Conservation (phyloP, 2,329 filamentous ascomycete species). For the Tolypocladium nubicola region DNA sequence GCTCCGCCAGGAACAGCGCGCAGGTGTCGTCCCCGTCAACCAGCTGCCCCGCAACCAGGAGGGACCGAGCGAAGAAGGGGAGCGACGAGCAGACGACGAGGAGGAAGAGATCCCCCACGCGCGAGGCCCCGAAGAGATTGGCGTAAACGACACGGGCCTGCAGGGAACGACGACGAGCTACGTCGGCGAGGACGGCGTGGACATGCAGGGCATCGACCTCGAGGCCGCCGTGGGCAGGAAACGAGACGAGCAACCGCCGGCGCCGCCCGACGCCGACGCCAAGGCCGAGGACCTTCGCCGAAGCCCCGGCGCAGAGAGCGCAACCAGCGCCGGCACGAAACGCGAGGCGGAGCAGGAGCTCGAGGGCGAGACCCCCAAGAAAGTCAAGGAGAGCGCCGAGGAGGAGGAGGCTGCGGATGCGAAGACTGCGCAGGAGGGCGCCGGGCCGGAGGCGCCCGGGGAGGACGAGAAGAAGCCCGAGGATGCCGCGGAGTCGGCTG, state of each 20-base stretch:
- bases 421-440: neutral
- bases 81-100: slow-evolving; percentile 30
- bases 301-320: slow-evolving; percentile 14
- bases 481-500: neutral
- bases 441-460: neutral
- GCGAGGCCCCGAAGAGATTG: slow-evolving; percentile 74
- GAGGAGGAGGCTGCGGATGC: neutral
- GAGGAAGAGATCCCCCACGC: slow-evolving; percentile 66
- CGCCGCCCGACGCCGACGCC: slow-evolving; percentile 9
- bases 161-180: slow-evolving; percentile 39
- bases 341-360: slow-evolving; percentile 42
- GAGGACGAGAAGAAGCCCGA: neutral
- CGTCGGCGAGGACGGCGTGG: slow-evolving; percentile 29
- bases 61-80: slow-evolving; percentile 7
- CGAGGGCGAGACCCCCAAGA: slow-evolving; percentile 32
- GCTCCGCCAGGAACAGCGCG: slow-evolving; percentile 75
- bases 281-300: slow-evolving; percentile 14
- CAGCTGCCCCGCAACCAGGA: slow-evolving; percentile 40
- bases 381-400: slow-evolving; percentile 31
- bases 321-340: slow-evolving; percentile 33
- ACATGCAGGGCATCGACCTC: slow-evolving; percentile 46
- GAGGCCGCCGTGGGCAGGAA: slow-evolving; percentile 51
- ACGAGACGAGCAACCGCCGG: slow-evolving; percentile 13
- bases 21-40: slow-evolving; percentile 62
- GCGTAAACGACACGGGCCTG: slow-evolving; percentile 76